Evolutionary conservation across 225 moss, liverwort and hornwort genomes (phyloP).

Genomic region (Physcomitrium patens): DNA sequence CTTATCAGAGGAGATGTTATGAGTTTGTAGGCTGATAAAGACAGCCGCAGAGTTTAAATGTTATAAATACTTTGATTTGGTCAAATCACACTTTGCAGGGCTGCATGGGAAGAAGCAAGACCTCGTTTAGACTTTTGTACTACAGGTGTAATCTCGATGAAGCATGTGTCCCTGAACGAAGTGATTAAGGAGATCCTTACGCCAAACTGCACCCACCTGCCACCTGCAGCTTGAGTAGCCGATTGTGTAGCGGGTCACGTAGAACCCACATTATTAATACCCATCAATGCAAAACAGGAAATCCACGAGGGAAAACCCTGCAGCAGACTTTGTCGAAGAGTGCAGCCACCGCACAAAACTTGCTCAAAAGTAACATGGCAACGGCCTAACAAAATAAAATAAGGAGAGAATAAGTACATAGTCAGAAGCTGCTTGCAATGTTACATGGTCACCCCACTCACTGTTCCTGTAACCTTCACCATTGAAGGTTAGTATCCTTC

Average conservation of each 20-base stretch:
- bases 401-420: constrained; percentile 38
- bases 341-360: constrained; percentile 2
- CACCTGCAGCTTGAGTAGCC: constrained; percentile 32
- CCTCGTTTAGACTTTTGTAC: constrained; percentile 59
- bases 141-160: constrained; percentile 55
- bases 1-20: background rate
- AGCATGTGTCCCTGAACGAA: constrained; percentile 58
- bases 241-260: constrained; percentile 13
- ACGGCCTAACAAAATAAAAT: background rate
- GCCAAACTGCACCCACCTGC: constrained; percentile 60
- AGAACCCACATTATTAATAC: background rate
- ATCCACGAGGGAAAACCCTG: background rate
- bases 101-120: constrained; percentile 31
- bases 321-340: background rate
- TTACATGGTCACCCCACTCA: constrained; percentile 71
- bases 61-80: constrained; percentile 1
- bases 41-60: constrained; percentile 6
- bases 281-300: constrained; percentile 4
- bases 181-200: constrained; percentile 61
- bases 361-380: constrained; percentile 10
- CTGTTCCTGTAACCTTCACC: constrained; percentile 45
- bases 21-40: constrained; percentile 11
- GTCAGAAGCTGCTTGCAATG: constrained; percentile 67
- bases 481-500: constrained; percentile 21
- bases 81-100: background rate